These are phyloP conservation scores for Rosa chinensis DNA, from an alignment of 306 rosid species.

Conservation along the genomic window DNA sequence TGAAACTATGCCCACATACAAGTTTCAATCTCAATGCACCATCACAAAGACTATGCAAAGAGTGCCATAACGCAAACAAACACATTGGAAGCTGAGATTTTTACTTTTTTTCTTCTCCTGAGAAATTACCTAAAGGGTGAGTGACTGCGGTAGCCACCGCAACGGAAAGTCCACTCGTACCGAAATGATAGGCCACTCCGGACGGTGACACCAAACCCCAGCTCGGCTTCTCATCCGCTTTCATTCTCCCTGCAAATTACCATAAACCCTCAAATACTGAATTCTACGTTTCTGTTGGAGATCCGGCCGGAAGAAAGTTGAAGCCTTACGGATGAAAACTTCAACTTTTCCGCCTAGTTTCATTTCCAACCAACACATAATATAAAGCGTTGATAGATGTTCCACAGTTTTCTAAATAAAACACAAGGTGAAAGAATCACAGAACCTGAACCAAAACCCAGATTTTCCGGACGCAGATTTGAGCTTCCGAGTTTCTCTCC, in stretches of 20 bases:
- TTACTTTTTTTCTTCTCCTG: no score
- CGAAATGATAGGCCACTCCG: constrained; percentile 61
- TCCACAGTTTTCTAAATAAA: no score
- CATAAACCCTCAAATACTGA: neutral
- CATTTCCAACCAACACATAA: neutral
- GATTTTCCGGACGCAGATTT: constrained; percentile 10
- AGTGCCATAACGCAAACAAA: neutral
- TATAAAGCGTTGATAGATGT: no score
- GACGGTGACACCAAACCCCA: constrained; percentile 66
- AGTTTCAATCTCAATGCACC: neutral
- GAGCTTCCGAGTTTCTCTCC: neutral
- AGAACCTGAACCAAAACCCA: constrained; percentile 23
- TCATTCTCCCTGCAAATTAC: constrained; percentile 38
- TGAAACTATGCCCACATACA: neutral
- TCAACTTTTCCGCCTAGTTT: neutral
- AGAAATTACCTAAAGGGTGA: constrained; percentile 72
- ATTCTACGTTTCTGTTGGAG: neutral
- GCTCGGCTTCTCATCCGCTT: constrained; percentile 39
- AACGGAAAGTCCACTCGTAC: constrained; percentile 77
- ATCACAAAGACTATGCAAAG: neutral
- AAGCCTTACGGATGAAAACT: neutral
- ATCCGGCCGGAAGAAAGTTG: neutral
- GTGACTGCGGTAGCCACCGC: constrained; percentile 78
- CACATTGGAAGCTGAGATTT: neutral
- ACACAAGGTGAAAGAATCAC: neutral